A percentile compares a stretch with the other conserved stretches of the same genome.
Conservation (phyloP, 805 yeast species). For the Cyberlindnera maritima region DNA sequence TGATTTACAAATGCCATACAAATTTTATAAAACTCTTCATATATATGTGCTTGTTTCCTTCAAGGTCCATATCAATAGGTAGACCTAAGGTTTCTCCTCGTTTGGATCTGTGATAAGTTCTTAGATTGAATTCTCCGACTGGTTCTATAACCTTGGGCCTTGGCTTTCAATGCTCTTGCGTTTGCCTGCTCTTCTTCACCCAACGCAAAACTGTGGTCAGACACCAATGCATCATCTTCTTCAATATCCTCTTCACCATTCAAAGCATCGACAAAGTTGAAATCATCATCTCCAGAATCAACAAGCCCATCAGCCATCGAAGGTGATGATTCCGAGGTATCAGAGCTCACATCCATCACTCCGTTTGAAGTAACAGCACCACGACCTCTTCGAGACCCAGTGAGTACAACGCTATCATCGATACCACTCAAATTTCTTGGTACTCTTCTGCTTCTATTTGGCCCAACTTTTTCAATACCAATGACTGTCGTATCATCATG, state of each 20-base stretch:
- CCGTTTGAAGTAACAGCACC: background rate
- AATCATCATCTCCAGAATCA: background rate
- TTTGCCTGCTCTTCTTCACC: constrained; percentile 24
- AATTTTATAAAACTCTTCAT: too few relatives aligned
- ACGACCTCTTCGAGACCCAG: background rate
- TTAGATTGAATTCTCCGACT: constrained; percentile 24
- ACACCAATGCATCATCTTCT: background rate
- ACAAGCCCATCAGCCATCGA: background rate
- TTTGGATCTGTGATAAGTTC: constrained; percentile 23
- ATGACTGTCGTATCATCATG: background rate
- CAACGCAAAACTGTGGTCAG: background rate
- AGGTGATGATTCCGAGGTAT: background rate
- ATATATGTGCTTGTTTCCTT: background rate
- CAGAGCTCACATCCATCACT: background rate
- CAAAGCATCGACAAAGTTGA: background rate
- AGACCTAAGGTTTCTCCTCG: constrained; percentile 22
- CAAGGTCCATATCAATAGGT: background rate
- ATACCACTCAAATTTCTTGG: background rate
- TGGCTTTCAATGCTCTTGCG: constrained; percentile 18
- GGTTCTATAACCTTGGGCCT: constrained; percentile 16
- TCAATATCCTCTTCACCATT: constrained; percentile 16
- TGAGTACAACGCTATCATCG: background rate
- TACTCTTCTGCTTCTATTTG: background rate
- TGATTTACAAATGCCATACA: too few relatives aligned
- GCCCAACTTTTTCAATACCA: background rate